Conservation (phyloP, 2,329 filamentous ascomycete species). For the Penicillium sp. region DNA sequence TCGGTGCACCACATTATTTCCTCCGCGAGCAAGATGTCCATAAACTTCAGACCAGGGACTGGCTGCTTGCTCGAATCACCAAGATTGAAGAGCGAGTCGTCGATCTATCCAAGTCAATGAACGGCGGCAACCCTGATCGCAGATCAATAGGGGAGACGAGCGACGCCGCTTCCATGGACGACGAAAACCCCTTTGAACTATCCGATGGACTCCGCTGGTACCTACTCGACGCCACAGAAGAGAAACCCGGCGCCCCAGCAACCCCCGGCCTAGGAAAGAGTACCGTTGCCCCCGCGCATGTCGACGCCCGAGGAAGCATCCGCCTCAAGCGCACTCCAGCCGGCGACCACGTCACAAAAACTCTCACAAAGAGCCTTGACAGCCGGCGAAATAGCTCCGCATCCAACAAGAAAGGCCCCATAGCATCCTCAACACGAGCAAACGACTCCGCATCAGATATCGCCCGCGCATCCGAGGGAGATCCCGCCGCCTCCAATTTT, state of each 20-base stretch:
- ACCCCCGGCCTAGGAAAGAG: constrained; percentile 91
- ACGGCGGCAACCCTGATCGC: constrained; percentile 58
- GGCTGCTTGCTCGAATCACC: constrained; percentile 92
- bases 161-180: constrained; percentile 68
- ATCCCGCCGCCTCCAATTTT: constrained; percentile 21
- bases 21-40: constrained; percentile 90
- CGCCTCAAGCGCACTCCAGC: constrained; percentile 58
- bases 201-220: constrained; percentile 97
- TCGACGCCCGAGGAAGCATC: constrained; percentile 78
- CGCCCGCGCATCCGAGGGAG: constrained; percentile 41
- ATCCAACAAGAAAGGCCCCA: constrained; percentile 75
- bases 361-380: constrained; percentile 84
- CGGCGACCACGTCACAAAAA: constrained; percentile 76
- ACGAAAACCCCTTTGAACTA: constrained; percentile 96
- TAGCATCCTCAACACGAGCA: constrained; percentile 35
- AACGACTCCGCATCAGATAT: constrained; percentile 44
- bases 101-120: constrained; percentile 81
- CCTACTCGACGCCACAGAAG: constrained; percentile 88
- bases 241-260: constrained; percentile 88
- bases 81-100: constrained; percentile 93
- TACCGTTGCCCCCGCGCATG: constrained; percentile 84
- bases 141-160: constrained; percentile 55
- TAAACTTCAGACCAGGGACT: constrained; percentile 82
- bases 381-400: constrained; percentile 86
- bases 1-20: constrained; percentile 96